Conservation (phyloP, 306 rosid genomes). For the Lupinus albus region DNA sequence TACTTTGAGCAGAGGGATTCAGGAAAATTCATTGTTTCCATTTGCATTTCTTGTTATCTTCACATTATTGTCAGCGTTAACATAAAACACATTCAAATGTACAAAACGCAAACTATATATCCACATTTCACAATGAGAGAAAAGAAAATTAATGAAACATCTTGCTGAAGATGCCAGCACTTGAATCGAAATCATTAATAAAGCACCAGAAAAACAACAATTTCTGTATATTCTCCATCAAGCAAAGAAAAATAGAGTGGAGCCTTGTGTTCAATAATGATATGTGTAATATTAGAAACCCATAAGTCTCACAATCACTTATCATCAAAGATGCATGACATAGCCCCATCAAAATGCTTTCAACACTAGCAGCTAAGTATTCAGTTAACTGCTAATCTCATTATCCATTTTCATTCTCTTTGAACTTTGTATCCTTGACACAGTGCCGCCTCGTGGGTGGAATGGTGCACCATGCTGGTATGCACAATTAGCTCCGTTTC, state of each 20-base stretch:
- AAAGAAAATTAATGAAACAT: slow-evolving; percentile 10
- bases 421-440: slow-evolving; percentile 54
- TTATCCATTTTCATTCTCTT: slow-evolving; percentile 85
- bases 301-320: slow-evolving; percentile 34
- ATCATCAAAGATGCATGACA: slow-evolving; percentile 11
- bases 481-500: slow-evolving; percentile 81
- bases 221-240: slow-evolving; percentile 33
- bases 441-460: slow-evolving; percentile 59
- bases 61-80: neutral
- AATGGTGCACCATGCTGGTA: slow-evolving; percentile 73
- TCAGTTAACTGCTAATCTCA: slow-evolving; percentile 72
- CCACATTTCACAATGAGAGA: neutral
- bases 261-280: slow-evolving; percentile 44
- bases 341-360: neutral
- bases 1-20: too few species aligned
- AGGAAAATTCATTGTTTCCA: neutral
- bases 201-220: slow-evolving; percentile 22
- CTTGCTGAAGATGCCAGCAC: slow-evolving; percentile 28
- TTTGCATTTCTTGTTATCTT: neutral
- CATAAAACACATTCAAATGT: too few species aligned
- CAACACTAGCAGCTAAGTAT: slow-evolving; percentile 29
- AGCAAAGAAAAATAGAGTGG: slow-evolving; percentile 32
- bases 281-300: slow-evolving; percentile 36
- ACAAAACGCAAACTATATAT: slow-evolving; percentile 17
- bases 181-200: slow-evolving; percentile 16